Percentiles rank a stretch among this genome's conserved stretches.
These are phyloP conservation scores for Talinum fruticosum DNA, from an alignment of 148 eudicot species.

Conservation along the genomic window DNA sequence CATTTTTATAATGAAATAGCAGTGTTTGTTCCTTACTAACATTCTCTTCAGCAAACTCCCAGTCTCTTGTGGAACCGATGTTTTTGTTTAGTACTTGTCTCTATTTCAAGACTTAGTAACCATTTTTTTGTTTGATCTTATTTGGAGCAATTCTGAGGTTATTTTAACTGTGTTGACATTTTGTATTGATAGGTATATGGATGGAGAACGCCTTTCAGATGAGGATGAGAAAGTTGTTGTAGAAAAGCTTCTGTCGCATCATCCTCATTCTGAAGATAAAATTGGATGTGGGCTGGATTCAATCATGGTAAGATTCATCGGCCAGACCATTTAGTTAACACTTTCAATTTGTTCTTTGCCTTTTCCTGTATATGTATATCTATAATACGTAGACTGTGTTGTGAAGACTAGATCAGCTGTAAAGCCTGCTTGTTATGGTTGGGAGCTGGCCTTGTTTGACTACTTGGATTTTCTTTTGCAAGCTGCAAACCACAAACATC, in stretches of 20 bases:
- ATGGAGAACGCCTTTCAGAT: slow-evolving; percentile 58
- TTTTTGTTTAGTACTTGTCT: not conserved
- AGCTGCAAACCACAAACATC: not conserved
- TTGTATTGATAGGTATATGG: slow-evolving; percentile 52
- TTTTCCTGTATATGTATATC: not conserved
- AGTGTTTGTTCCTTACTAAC: not conserved
- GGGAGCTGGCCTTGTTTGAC: not conserved
- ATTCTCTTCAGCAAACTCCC: not conserved
- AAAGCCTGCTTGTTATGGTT: not conserved
- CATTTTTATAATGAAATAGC: not conserved
- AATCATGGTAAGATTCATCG: slow-evolving; percentile 55
- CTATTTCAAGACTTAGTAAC: not conserved
- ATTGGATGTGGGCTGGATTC: slow-evolving; percentile 80
- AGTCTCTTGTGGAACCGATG: not conserved
- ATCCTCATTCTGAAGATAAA: slow-evolving; percentile 72
- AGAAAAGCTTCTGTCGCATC: slow-evolving; percentile 73
- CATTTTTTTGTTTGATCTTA: not conserved
- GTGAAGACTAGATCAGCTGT: not conserved
- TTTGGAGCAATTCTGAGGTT: not conserved
- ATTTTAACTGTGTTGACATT: slow-evolving; percentile 15
- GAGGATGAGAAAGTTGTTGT: slow-evolving; percentile 60
- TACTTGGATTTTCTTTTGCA: not conserved
- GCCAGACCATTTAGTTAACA: not conserved
- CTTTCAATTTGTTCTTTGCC: not conserved
- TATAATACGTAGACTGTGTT: not conserved